Evolutionary conservation across 768 basidiomycete species (phyloP).

Genomic region (Amanita rubescens): DNA sequence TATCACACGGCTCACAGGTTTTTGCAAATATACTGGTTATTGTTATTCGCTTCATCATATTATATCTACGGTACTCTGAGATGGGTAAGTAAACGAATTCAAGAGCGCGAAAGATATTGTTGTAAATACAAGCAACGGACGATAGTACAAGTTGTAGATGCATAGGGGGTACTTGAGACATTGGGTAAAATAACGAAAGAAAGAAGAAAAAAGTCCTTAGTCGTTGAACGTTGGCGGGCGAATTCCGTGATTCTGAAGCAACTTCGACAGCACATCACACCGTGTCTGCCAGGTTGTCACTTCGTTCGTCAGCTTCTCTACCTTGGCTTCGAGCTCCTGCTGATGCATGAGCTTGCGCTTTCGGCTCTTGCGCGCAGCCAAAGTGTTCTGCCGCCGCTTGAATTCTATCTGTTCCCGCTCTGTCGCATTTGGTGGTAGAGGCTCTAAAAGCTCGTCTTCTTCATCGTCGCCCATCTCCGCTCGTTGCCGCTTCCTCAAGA

Average conservation of each 20-base stretch:
- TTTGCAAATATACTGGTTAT: not conserved
- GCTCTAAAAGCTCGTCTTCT: constrained; percentile 36
- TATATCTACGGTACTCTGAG: too few species aligned
- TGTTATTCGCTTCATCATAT: too few species aligned
- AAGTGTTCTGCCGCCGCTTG: constrained; percentile 74
- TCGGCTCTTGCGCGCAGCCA: constrained; percentile 70
- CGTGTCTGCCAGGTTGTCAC: constrained; percentile 15
- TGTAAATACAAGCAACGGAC: not conserved
- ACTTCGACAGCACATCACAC: constrained; percentile 15
- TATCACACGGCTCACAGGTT: not conserved
- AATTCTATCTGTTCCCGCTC: constrained; percentile 64
- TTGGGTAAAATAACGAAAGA: not conserved
- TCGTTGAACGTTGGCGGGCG: not conserved
- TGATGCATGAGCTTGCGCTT: constrained; percentile 71
- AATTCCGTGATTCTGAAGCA: constrained; percentile 2
- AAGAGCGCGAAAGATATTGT: too few species aligned
- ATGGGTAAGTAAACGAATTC: too few species aligned
- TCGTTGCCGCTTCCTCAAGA: constrained; percentile 56
- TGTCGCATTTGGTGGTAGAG: constrained; percentile 29
- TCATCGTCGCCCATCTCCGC: constrained; percentile 39
- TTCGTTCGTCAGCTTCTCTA: constrained; percentile 38
- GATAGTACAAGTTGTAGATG: not conserved
- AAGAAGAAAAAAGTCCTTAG: not conserved
- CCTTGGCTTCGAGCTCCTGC: constrained; percentile 46
- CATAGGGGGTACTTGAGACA: not conserved